phyloP scores from a whole-genome alignment of 257 asterid species.

The Nicotiana benthamiana region DNA sequence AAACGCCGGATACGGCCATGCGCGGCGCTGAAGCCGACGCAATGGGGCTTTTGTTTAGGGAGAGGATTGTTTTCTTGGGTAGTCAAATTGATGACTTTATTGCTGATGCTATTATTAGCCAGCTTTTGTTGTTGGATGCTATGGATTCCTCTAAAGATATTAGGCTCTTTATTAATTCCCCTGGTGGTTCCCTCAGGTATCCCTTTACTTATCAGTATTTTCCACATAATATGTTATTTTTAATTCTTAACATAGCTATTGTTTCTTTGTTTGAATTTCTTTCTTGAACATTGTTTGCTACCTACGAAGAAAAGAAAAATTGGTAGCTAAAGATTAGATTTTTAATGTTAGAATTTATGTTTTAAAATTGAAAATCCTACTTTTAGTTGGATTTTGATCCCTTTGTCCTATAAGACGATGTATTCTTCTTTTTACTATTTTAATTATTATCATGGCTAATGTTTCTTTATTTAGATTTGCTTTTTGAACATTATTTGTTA shows the following conservation, averaged over 20 bases:
- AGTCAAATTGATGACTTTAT: constrained; percentile 64
- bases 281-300: background rate
- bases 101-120: constrained; percentile 85
- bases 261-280: too few species aligned
- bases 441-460: background rate
- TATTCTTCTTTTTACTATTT: background rate
- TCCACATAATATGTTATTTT: background rate
- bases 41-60: constrained; percentile 75
- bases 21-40: constrained; percentile 74
- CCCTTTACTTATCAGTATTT: background rate
- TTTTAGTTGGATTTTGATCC: background rate
- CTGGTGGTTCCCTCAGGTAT: constrained; percentile 95
- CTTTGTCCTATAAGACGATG: background rate
- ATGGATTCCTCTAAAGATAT: constrained; percentile 78
- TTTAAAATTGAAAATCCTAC: too few species aligned
- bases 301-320: background rate
- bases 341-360: too few species aligned
- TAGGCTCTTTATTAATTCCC: constrained; percentile 74
- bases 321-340: background rate
- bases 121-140: constrained; percentile 79
- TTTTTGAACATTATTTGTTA: too few species aligned
- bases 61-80: constrained; percentile 89
- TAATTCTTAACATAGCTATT: background rate
- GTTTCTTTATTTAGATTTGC: too few species aligned
- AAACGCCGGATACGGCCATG: constrained; percentile 53